phyloP scores from a whole-genome alignment of 805 yeast genomes.

The Kazachstania africana region DNA sequence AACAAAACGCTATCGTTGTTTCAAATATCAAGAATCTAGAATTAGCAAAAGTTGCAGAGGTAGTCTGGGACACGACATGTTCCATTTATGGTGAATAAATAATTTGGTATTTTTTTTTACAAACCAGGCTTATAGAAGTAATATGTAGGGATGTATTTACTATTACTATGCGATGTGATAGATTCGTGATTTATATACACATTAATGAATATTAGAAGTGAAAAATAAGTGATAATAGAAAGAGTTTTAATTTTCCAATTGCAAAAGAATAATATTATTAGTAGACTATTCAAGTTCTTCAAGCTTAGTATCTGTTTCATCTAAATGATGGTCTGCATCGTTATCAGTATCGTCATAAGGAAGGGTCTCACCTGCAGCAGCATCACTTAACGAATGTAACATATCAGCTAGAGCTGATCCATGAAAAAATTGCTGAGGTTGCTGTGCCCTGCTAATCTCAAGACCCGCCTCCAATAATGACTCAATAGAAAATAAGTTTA shows the following conservation, averaged over 20 bases:
- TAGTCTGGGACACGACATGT: constrained; percentile 42
- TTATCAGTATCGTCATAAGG: too few species aligned
- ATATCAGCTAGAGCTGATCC: constrained; percentile 52
- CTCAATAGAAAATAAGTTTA: constrained; percentile 8
- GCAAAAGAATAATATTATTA: too few species aligned
- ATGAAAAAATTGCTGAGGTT: constrained; percentile 38
- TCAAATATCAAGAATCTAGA: constrained; percentile 37
- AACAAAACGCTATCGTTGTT: constrained; percentile 63
- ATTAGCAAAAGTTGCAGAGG: constrained; percentile 34
- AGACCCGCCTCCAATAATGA: constrained; percentile 13
- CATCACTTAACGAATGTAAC: constrained; percentile 38
- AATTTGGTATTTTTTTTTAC: constrained; percentile 1
- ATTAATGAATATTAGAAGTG: too few species aligned
- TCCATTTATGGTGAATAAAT: constrained; percentile 27
- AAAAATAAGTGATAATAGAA: too few species aligned
- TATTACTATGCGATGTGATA: too few species aligned
- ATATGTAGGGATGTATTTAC: too few species aligned
- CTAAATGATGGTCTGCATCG: too few species aligned
- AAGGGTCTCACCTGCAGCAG: constrained; percentile 24
- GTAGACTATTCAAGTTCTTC: too few species aligned
- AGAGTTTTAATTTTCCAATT: too few species aligned
- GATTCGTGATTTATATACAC: too few species aligned
- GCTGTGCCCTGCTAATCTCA: constrained; percentile 27
- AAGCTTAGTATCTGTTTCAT: too few species aligned
- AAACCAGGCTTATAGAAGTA: constrained; percentile 1